phyloP scores from a whole-genome alignment of 768 basidiomycete species.

The Lanmaoa pseudosensibilis region DNA sequence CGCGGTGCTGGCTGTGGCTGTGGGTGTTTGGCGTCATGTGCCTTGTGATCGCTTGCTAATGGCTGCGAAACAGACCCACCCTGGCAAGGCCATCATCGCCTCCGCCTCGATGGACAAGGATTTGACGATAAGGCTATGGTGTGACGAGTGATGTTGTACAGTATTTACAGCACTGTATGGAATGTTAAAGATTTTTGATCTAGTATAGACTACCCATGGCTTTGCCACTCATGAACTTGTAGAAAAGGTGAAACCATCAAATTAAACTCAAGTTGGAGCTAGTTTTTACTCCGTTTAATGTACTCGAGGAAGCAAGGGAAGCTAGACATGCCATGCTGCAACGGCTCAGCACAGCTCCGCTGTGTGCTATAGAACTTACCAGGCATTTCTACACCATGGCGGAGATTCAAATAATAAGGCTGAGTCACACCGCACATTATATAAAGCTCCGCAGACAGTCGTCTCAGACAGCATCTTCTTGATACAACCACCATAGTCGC shows the following conservation, averaged over 20 bases:
- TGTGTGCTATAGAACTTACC: slow-evolving; percentile 4
- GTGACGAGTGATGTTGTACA: slow-evolving; percentile 39
- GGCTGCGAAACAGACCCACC: slow-evolving; percentile 61
- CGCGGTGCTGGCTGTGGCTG: slow-evolving; percentile 78
- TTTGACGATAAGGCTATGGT: slow-evolving; percentile 80
- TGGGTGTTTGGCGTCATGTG: slow-evolving; percentile 34
- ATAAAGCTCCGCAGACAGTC: slow-evolving; percentile 5
- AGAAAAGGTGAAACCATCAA: too few relatives aligned
- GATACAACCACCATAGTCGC: slow-evolving; percentile 3
- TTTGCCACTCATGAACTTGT: too few relatives aligned
- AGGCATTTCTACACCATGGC: not conserved
- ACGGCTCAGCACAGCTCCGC: too few relatives aligned
- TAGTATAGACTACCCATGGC: too few relatives aligned
- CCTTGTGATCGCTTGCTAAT: not conserved
- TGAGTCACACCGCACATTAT: too few relatives aligned
- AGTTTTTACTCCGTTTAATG: too few relatives aligned
- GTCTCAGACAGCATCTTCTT: not conserved
- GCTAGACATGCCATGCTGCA: too few relatives aligned
- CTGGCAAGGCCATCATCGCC: slow-evolving; percentile 70
- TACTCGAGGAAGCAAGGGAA: too few relatives aligned
- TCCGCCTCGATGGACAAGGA: slow-evolving; percentile 92
- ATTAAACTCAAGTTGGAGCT: too few relatives aligned
- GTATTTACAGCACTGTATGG: not conserved
- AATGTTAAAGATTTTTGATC: too few relatives aligned
- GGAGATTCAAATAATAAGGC: too few relatives aligned